Evolutionary conservation across 2,329 filamentous ascomycete species (phyloP).

Genomic region (Ceratocystis lukuohia): DNA sequence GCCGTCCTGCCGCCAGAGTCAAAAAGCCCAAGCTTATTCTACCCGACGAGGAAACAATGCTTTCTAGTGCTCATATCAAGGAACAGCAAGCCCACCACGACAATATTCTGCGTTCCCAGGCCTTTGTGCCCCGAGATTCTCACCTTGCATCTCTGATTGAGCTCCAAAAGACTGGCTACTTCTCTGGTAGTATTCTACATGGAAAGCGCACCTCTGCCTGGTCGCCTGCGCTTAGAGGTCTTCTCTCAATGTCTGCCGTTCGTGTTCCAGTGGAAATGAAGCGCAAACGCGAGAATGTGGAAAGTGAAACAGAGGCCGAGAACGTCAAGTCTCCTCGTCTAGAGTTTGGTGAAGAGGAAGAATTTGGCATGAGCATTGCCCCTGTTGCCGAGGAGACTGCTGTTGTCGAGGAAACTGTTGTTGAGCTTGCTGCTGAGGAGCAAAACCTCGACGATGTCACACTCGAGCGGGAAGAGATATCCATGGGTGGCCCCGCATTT

Average conservation of each 20-base stretch:
- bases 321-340: conserved; percentile 57
- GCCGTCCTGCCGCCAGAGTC: conserved; percentile 56
- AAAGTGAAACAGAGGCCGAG: conserved; percentile 63
- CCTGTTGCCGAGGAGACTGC: conserved; percentile 36
- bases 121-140: conserved; percentile 77
- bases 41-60: conserved; percentile 67
- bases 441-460: conserved; percentile 37
- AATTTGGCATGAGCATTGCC: conserved; percentile 26
- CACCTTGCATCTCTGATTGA: conserved; percentile 77
- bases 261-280: conserved; percentile 69
- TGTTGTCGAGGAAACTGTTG: conserved; percentile 46
- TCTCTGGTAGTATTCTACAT: conserved; percentile 75
- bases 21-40: conserved; percentile 67
- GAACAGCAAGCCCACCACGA: conserved; percentile 75
- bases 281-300: conserved; percentile 81
- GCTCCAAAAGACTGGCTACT: conserved; percentile 81
- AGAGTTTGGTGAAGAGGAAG: conserved; percentile 54
- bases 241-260: conserved; percentile 76
- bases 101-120: conserved; percentile 69
- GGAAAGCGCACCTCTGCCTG: conserved; percentile 65
- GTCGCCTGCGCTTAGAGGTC: conserved; percentile 85
- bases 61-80: conserved; percentile 66
- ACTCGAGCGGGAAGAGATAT: conserved; percentile 32
- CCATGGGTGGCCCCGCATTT: conserved; percentile 43
- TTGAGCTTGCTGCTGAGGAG: conserved; percentile 51